A percentile compares a stretch with the other conserved stretches of the same genome.
phyloP scores from a whole-genome alignment of 768 basidiomycete species.

The Ephemerocybe angulata region DNA sequence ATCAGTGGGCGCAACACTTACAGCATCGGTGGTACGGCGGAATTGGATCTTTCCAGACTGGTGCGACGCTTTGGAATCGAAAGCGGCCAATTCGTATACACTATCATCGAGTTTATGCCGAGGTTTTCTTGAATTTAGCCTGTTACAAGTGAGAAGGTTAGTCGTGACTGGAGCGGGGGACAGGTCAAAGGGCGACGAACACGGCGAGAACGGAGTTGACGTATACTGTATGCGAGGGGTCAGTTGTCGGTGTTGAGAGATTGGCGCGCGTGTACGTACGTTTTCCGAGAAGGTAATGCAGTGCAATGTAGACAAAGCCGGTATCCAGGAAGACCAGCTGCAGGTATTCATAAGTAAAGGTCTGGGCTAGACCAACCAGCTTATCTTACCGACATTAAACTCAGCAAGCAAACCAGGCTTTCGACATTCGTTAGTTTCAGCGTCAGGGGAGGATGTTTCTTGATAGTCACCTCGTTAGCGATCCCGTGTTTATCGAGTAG shows the following conservation, averaged over 20 bases:
- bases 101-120: slow-evolving; percentile 5
- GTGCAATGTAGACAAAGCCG: slow-evolving; percentile 6
- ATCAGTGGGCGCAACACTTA: not conserved
- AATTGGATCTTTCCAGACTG: slow-evolving; percentile 2
- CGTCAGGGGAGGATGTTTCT: not conserved
- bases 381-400: slow-evolving; percentile 7
- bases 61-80: not conserved
- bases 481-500: slow-evolving; percentile 9
- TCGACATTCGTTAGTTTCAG: not conserved
- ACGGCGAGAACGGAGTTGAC: slow-evolving; percentile 9
- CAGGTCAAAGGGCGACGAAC: not conserved
- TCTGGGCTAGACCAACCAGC: not conserved
- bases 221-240: slow-evolving; percentile 1
- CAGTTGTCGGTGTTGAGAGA: not conserved
- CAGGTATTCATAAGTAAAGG: too few relatives aligned
- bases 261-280: not conserved
- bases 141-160: not conserved
- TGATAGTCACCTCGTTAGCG: slow-evolving; percentile 3
- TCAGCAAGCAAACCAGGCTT: slow-evolving; percentile 4
- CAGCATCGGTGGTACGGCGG: slow-evolving; percentile 2
- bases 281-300: slow-evolving; percentile 9
- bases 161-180: not conserved
- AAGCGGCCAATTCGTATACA: slow-evolving; percentile 7
- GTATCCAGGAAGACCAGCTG: slow-evolving; percentile 6
- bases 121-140: slow-evolving; percentile 8